Base-by-base conservation (phyloP, 371 early-diverging fungal genomes). In the Apophysomyces variabilis region DNA sequence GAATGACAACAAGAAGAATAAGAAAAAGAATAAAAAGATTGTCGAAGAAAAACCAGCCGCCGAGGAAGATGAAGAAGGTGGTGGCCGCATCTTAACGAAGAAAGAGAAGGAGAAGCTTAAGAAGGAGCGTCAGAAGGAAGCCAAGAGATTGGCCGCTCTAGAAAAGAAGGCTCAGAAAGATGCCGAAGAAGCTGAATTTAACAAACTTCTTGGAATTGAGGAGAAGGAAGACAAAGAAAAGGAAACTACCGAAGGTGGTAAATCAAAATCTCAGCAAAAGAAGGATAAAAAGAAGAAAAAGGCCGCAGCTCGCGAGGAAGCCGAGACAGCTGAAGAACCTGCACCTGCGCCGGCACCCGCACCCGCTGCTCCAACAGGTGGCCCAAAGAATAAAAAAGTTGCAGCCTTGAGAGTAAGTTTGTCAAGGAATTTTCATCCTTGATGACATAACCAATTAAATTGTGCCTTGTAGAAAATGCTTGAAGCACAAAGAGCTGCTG, bases 51-150 rank as follows among this genome's bases (percentile, higher is more conserved):
- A 43, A 58, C 64, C 71, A 14, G 60, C 47, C 26, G 69, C 32
- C 9, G 69, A 67, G 8, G 57, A 58, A 38, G 72, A 43, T 32
- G 71, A 69, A 1, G 79, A 74, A 58, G 64, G 72, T 8, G 72
- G 67, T 46, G 65, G 57, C 44, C 76, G 76, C 68, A 71, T 75
- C 16, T 16, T 37, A 36, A 32, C 45, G n/a, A 47, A 62, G 62
- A 65, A 66, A 45, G 56, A 44, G 65, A 62, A 43, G 59, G 62
- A 14, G 57, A 62, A 59, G 61, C 63, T 84, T 12, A 85, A 83
- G 66, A 83, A 85, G 70, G 85, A 87, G 64, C 80, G 77, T 43
- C 74, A 68, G 21, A 80, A 79, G 65, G 82, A 83, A 73, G 82
- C 80, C 21, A 83, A 83, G 39, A 77, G 82, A 60, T 66, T 80